A percentile compares a stretch with the other conserved stretches of the same genome.
Conservation (phyloP, 1,139 yeast genomes). For the Nakaseomyces nivariensis region DNA sequence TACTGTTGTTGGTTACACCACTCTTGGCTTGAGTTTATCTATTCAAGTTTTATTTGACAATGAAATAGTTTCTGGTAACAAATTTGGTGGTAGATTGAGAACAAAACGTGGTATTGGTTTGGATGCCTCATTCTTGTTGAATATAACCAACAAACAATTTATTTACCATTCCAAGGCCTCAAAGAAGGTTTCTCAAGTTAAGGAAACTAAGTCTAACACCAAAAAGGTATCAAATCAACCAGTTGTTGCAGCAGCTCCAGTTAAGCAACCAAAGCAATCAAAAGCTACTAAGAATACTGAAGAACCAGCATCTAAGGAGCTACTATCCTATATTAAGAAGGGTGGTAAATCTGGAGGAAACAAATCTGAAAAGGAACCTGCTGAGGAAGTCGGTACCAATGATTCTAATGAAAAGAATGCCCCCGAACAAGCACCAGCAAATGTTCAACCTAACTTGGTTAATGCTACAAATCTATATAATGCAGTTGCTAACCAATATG, state of each 20-base stretch:
- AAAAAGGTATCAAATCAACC: conserved; percentile 5
- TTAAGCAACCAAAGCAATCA: conserved; percentile 5
- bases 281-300: conserved; percentile 6
- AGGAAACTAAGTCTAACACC: conserved; percentile 7
- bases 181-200: conserved; percentile 27
- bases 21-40: conserved; percentile 45
- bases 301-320: conserved; percentile 19
- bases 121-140: conserved; percentile 74
- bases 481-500: conserved; percentile 27
- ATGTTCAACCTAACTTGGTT: conserved; percentile 6
- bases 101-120: conserved; percentile 78
- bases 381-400: not conserved
- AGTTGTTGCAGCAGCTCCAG: conserved; percentile 4
- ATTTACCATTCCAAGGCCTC: conserved; percentile 68
- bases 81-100: conserved; percentile 63
- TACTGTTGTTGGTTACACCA: conserved; percentile 74
- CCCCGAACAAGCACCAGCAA: conserved; percentile 1
- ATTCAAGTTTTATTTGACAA: conserved; percentile 72
- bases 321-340: conserved; percentile 21
- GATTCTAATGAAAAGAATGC: conserved; percentile 1
- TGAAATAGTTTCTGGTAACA: conserved; percentile 74
- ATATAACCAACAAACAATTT: conserved; percentile 63
- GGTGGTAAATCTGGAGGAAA: conserved; percentile 8
- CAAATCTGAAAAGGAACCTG: conserved; percentile 5
- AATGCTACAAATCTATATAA: conserved; percentile 27